Conservation (phyloP, 176 grass and related monocot species). For the Triticum urartu region DNA sequence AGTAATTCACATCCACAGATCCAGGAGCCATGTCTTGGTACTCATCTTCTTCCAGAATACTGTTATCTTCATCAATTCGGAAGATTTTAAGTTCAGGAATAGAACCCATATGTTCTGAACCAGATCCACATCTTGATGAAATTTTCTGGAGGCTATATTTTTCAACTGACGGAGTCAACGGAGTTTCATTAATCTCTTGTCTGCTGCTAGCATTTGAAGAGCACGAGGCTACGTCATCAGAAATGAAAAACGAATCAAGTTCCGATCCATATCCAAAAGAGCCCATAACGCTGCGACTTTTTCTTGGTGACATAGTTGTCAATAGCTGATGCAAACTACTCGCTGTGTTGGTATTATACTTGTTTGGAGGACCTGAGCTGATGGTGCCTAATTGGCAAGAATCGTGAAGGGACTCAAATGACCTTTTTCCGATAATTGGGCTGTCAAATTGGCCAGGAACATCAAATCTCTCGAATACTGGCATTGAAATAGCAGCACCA, state of each 20-base stretch:
- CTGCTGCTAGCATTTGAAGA: slow-evolving; percentile 36
- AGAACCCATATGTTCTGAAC: slow-evolving; percentile 52
- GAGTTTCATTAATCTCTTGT: slow-evolving; percentile 35
- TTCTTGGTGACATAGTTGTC: not conserved
- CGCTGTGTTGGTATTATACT: slow-evolving; percentile 41
- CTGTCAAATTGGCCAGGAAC: slow-evolving; percentile 32
- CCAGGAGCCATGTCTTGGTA: slow-evolving; percentile 26
- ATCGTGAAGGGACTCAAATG: slow-evolving; percentile 12
- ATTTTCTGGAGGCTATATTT: slow-evolving; percentile 54
- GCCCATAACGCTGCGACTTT: slow-evolving; percentile 19
- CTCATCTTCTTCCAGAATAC: slow-evolving; percentile 55
- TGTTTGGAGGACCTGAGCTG: slow-evolving; percentile 11
- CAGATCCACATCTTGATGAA: slow-evolving; percentile 44
- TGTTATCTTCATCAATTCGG: slow-evolving; percentile 77
- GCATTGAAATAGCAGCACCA: slow-evolving; percentile 35
- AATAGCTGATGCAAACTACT: slow-evolving; percentile 42
- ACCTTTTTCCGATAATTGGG: slow-evolving; percentile 27
- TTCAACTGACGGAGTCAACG: slow-evolving; percentile 64
- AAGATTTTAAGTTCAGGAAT: slow-evolving; percentile 72
- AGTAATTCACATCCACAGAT: slow-evolving; percentile 13
- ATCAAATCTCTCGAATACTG: slow-evolving; percentile 45
- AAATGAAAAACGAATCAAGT: slow-evolving; percentile 42
- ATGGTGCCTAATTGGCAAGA: slow-evolving; percentile 33
- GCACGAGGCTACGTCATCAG: slow-evolving; percentile 39
- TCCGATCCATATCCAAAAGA: slow-evolving; percentile 49